Evolutionary conservation across 306 rosid species (phyloP), one percentile per base, ranked within the genome.

Genomic region (Canavalia gladiata): DNA sequence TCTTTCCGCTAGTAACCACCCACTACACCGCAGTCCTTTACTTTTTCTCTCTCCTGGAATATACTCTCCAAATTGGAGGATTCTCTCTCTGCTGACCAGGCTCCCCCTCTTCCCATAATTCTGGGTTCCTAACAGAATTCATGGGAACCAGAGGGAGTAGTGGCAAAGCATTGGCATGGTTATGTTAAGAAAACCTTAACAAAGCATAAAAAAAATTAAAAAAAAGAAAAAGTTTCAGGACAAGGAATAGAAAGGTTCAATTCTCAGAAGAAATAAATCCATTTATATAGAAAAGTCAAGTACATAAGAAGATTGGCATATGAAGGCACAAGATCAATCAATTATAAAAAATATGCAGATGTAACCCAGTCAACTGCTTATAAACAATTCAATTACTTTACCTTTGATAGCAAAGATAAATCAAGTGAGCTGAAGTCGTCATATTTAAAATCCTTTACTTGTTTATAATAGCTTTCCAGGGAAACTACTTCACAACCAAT

Each of bases 401-500:
- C 99, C 94, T 90, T 92, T 76, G 98, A 89, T 75, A 95, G 92
- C 87, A 95, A 88, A 69, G 93, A 86, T 82, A 93, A 88, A 86
- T 95, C 99, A 30, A 95, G 93, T 1, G 92, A 86, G 83, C 86
- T 85, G 93, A 93, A 95, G 83, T 95, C 95, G 35, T 95, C 99
- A 71, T 93, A 87, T 86, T 93, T 95, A 81, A 91, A 93, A 86
- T 95, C 98, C 93, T 95, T 95, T 43, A 90, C 91, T 86, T 84
- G 91, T 74, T 90, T 93, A 76, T 93, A 91, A 84, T 95, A 95
- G 88, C 93, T 95, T 87, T 95, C 99, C 72, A 95, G 91, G 50
- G 98, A 93, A 86, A 95, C 84, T 72, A 95, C 97, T 87, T 93
- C 97, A 88, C 99, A 93, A 29, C 99, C 99, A 82, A 95, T 92